Base-by-base conservation (phyloP, 169 alveolate species). In the Theileria sp. region DNA sequence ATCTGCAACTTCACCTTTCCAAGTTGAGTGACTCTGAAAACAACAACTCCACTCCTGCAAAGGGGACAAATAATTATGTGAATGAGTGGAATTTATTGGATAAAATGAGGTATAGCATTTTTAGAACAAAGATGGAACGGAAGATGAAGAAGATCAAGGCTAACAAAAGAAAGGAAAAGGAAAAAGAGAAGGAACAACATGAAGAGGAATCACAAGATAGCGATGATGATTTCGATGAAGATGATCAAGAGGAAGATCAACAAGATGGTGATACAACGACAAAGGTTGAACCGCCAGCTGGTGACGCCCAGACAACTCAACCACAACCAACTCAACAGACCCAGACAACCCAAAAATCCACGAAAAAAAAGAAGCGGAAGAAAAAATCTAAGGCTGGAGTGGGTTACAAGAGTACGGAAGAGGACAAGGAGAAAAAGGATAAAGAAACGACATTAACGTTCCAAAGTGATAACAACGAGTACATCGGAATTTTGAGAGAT, bases 401-500 rank as follows among this genome's bases (percentile, higher is more conserved):
- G 34, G 51, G 50, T 0, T 54, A 49, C 15, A 30, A 38, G 12
- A 67, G 62, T 19, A 65, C 23, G 7, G 51, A 8, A 3, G 67
- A 25, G 30, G 38, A 26, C 28, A 62, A 62, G 50, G 62, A 72
- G 26, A 81, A 62, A 36, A 67, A 44, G 7, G 56, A 23, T 34
- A 67, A 44, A 7, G 56, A 23, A n/a, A 38, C 82, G 65, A 81
- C 56, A 61, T 69, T 75, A 49, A 26, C 78, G 17, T 81, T 75
- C 72, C 74, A 50, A 23, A 38, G 77, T 25, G 71, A 75, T 23
- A 54, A 75, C 68, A 62, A 82, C 50, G 78, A 81, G 61, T 50
- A 75, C 12, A 81, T 77, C 21, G 36, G 65, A 44, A 74, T 81
- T 73, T 76, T 75, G 19, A 58, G 78, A 75, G 73, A 77, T 67